Evolutionary conservation across 1,284 basidiomycete species (phyloP).

Genomic region (Apiotrichum veenhuisii): DNA sequence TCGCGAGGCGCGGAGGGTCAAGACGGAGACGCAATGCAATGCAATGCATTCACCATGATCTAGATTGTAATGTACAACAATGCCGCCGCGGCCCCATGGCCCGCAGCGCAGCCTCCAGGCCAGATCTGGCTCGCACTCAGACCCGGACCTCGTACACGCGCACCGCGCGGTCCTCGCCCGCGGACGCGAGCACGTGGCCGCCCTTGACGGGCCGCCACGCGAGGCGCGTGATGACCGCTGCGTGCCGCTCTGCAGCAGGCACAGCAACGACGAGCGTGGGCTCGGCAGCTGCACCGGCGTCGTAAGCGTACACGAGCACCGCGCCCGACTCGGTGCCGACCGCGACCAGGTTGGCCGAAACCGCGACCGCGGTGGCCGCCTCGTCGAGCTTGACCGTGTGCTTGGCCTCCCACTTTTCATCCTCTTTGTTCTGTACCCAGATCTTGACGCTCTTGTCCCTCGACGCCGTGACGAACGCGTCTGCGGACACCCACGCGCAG

Average conservation of each 20-base stretch:
- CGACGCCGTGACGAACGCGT: slow-evolving; percentile 85
- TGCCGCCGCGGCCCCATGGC: too few species aligned
- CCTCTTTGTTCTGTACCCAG: slow-evolving; percentile 3
- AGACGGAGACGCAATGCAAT: too few species aligned
- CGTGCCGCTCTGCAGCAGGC: slow-evolving; percentile 36
- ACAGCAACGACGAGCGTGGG: slow-evolving; percentile 15
- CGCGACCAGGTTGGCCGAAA: slow-evolving; percentile 38
- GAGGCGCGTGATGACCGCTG: slow-evolving; percentile 45
- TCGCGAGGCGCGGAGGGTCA: too few species aligned
- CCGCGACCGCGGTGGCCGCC: slow-evolving; percentile 47
- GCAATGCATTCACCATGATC: too few species aligned
- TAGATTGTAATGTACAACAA: too few species aligned
- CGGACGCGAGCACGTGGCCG: slow-evolving; percentile 41
- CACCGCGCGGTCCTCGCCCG: slow-evolving; percentile 50
- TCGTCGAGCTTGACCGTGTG: slow-evolving; percentile 45
- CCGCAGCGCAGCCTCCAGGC: too few species aligned
- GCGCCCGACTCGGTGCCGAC: slow-evolving; percentile 49
- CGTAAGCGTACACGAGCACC: slow-evolving; percentile 34
- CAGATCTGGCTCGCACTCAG: too few species aligned
- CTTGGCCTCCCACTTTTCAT: not conserved
- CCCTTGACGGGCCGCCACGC: slow-evolving; percentile 32
- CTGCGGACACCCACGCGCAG: slow-evolving; percentile 71
- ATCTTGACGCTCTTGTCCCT: slow-evolving; percentile 82
- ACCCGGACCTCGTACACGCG: slow-evolving; percentile 36
- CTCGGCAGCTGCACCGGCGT: not conserved